phyloP scores from a whole-genome alignment of 441 rosid genomes.

The Corymbia calophylla region DNA sequence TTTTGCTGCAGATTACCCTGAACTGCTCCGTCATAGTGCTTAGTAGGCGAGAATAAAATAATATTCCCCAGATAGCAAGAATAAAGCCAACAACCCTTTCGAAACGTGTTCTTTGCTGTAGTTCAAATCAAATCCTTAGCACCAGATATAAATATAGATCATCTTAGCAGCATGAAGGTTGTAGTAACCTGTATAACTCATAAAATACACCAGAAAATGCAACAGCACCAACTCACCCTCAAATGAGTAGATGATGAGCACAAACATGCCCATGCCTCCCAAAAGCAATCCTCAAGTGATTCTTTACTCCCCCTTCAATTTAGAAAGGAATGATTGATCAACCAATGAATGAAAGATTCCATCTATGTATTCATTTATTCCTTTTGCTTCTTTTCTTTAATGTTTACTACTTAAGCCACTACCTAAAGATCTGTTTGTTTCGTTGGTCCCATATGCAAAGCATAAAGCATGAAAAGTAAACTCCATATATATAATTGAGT shows the following conservation, averaged over 20 bases:
- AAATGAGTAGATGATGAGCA: conserved; percentile 91
- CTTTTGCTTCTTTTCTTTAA: background rate
- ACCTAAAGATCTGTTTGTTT: background rate
- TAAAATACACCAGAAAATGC: conserved; percentile 7
- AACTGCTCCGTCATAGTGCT: conserved; percentile 98
- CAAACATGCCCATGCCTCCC: conserved; percentile 99
- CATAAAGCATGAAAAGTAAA: background rate
- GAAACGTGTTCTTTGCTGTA: conserved; percentile 89
- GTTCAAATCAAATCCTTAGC: conserved; percentile 17
- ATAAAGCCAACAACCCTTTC: conserved; percentile 83
- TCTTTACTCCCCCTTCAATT: conserved; percentile 46
- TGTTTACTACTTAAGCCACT: background rate
- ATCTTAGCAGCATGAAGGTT: conserved; percentile 1
- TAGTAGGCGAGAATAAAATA: conserved; percentile 88
- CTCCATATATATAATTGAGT: background rate
- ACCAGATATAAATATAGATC: background rate
- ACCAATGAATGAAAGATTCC: background rate
- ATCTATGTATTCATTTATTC: background rate
- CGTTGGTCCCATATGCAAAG: background rate
- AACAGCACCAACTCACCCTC: conserved; percentile 34
- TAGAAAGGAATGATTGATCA: conserved; percentile 9
- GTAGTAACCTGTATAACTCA: background rate
- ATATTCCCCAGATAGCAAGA: conserved; percentile 93
- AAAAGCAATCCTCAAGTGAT: conserved; percentile 82
- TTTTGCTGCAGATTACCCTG: conserved; percentile 46